Conservation (phyloP, 2,329 filamentous ascomycete species). For the Verticillium nubilum region DNA sequence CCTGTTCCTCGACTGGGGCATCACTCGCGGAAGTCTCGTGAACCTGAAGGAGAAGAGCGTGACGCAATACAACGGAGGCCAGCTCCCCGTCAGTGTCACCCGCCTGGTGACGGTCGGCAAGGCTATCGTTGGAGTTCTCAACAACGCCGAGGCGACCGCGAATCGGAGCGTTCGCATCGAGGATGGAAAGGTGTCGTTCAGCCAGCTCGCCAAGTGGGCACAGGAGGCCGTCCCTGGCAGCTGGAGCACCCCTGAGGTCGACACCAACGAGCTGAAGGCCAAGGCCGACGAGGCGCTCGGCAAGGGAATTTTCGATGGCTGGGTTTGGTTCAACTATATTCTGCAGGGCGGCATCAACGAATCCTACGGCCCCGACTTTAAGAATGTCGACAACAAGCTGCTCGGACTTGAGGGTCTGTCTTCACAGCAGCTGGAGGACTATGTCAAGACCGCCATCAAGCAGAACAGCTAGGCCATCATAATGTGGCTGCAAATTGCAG, state of each 20-base stretch:
- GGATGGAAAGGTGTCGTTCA: slow-evolving; percentile 43
- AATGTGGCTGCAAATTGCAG: not conserved
- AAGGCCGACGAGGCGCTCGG: not conserved
- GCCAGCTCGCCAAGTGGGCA: slow-evolving; percentile 29
- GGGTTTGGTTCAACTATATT: not conserved
- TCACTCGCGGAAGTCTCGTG: slow-evolving; percentile 11
- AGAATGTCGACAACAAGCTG: slow-evolving; percentile 35
- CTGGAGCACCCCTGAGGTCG: not conserved
- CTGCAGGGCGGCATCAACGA: not conserved
- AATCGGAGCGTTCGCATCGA: slow-evolving; percentile 49
- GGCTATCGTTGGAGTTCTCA: slow-evolving; percentile 21
- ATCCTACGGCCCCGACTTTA: slow-evolving; percentile 23
- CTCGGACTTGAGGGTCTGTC: slow-evolving; percentile 32
- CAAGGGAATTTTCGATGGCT: not conserved
- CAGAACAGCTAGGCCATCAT: not conserved
- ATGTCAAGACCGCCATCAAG: not conserved
- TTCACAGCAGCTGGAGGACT: not conserved
- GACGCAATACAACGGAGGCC: not conserved
- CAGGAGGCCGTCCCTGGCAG: not conserved
- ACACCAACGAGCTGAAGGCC: not conserved
- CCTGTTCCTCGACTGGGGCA: slow-evolving; percentile 55
- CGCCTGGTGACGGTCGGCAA: not conserved
- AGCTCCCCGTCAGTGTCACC: not conserved
- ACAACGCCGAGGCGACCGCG: slow-evolving; percentile 36
- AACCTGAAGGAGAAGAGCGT: not conserved